phyloP scores from a whole-genome alignment of 2,329 filamentous ascomycete species.

The Monilinia polystroma region DNA sequence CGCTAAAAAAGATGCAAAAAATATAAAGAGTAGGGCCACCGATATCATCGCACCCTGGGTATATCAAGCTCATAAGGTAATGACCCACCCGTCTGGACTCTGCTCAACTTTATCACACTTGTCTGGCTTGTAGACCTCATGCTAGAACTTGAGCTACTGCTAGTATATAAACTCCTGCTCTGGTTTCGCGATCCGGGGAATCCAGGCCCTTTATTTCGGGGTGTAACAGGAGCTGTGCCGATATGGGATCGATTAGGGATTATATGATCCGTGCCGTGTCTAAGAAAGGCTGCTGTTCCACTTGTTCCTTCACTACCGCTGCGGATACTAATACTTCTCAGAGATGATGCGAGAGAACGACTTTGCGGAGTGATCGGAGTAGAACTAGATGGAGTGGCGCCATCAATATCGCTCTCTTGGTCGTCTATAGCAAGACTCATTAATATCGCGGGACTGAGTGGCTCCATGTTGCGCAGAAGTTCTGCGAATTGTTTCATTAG shows the following conservation, averaged over 20 bases:
- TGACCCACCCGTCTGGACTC: slow-evolving; percentile 30
- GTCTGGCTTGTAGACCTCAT: slow-evolving; percentile 34
- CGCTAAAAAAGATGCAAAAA: slow-evolving; percentile 31
- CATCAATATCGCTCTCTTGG: slow-evolving; percentile 37
- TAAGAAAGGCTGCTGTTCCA: slow-evolving; percentile 33
- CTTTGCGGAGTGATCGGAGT: slow-evolving; percentile 31
- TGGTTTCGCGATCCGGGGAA: slow-evolving; percentile 33
- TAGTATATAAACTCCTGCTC: slow-evolving; percentile 31
- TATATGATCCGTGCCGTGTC: slow-evolving; percentile 24
- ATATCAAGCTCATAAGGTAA: slow-evolving; percentile 37
- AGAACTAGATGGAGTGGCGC: slow-evolving; percentile 31
- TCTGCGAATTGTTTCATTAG: slow-evolving; percentile 85
- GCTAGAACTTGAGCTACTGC: slow-evolving; percentile 30
- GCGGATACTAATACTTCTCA: slow-evolving; percentile 29
- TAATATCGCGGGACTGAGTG: slow-evolving; percentile 38
- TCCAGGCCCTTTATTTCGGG: slow-evolving; percentile 29
- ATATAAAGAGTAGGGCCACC: background rate
- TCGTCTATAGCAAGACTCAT: slow-evolving; percentile 30
- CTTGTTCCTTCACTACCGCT: slow-evolving; percentile 38
- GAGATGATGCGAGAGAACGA: slow-evolving; percentile 34
- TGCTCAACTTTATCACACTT: slow-evolving; percentile 38
- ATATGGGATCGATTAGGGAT: slow-evolving; percentile 27
- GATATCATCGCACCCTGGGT: slow-evolving; percentile 28
- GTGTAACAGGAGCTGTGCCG: slow-evolving; percentile 35
- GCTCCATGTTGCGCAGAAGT: slow-evolving; percentile 72